phyloP scores from a whole-genome alignment of 2,329 filamentous ascomycete species.

The Colletotrichum phormii region DNA sequence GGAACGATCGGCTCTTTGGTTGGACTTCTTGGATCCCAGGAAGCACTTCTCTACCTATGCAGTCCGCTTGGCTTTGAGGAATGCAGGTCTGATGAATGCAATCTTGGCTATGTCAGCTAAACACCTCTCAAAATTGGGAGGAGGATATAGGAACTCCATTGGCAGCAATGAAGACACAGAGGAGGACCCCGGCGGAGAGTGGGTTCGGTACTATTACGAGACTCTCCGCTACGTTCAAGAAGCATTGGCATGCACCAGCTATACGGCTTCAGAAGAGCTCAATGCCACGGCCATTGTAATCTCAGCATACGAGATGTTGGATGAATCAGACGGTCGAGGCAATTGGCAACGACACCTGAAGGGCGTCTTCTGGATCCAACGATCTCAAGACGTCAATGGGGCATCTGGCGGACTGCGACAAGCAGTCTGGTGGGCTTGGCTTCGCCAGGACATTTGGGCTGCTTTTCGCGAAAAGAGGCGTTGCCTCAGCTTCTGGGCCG shows the following conservation, averaged over 20 bases:
- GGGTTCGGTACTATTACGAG: constrained; percentile 70
- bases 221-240: constrained; percentile 71
- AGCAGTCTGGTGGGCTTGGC: constrained; percentile 75
- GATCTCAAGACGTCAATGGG: constrained; percentile 71
- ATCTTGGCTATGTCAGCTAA: constrained; percentile 67
- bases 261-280: constrained; percentile 68
- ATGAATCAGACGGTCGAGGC: constrained; percentile 62
- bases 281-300: constrained; percentile 70
- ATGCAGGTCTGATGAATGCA: constrained; percentile 68
- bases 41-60: constrained; percentile 48
- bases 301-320: constrained; percentile 75
- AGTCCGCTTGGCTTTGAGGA: constrained; percentile 55
- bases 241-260: constrained; percentile 68
- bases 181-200: constrained; percentile 39
- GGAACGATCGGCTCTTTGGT: constrained; percentile 39
- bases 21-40: constrained; percentile 48
- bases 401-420: constrained; percentile 66
- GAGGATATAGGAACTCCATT: neutral
- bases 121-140: constrained; percentile 44
- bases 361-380: constrained; percentile 74
- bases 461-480: constrained; percentile 69
- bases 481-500: constrained; percentile 69
- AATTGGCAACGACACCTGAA: constrained; percentile 73
- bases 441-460: constrained; percentile 75
- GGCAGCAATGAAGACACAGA: neutral